These are phyloP conservation scores for Ambrosia artemisiifolia DNA, from an alignment of 129 eudicot genomes.

Conservation along the genomic window DNA sequence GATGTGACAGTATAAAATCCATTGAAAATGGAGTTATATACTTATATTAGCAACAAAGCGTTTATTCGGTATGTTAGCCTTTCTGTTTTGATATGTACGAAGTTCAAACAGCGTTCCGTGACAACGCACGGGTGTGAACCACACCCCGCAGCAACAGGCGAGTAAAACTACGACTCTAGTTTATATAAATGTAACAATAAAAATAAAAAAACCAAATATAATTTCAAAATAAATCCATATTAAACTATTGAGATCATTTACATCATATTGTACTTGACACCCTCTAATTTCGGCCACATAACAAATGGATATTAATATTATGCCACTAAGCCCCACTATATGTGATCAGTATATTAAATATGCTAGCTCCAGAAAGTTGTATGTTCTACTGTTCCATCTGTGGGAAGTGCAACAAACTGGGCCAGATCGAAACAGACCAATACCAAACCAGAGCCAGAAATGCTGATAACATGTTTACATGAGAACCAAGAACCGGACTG, in stretches of 20 bases:
- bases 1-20: no score
- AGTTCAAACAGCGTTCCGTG: no score
- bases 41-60: no score
- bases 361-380: slow-evolving; percentile 8
- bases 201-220: not conserved
- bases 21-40: no score
- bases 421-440: not conserved
- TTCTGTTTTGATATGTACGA: no score
- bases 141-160: no score
- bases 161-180: no score
- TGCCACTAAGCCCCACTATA: not conserved
- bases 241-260: not conserved
- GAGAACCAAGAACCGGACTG: not conserved
- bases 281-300: slow-evolving; percentile 4
- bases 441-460: not conserved
- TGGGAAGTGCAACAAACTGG: not conserved
- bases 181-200: not conserved
- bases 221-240: not conserved
- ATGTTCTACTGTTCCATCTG: not conserved
- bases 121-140: no score
- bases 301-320: not conserved
- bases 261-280: not conserved
- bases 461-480: not conserved
- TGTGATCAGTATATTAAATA: not conserved
- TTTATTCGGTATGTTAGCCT: no score